Conservation (phyloP, 768 basidiomycete species). For the Scleroderma bovista region DNA sequence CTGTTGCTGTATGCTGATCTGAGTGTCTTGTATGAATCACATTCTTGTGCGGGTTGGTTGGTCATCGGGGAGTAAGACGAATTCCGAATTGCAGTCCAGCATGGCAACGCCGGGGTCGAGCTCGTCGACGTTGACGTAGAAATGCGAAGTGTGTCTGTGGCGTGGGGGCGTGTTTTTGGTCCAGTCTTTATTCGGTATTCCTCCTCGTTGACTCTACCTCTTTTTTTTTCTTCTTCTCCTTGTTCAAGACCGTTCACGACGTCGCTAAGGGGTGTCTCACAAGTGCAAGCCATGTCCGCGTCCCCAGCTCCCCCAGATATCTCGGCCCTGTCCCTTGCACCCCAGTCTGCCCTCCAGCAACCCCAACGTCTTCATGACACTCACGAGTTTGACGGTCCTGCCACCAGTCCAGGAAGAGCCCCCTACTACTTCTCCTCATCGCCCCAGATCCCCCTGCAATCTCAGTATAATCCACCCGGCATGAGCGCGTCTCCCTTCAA, state of each 20-base stretch:
- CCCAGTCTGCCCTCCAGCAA: conserved; percentile 41
- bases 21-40: no score
- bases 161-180: not conserved
- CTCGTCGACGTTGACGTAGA: no score
- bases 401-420: conserved; percentile 42
- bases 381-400: conserved; percentile 76
- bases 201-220: conserved; percentile 21
- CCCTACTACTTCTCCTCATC: conserved; percentile 69
- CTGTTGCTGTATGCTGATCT: conserved; percentile 31
- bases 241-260: conserved; percentile 30
- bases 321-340: conserved; percentile 67
- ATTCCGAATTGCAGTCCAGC: no score
- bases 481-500: conserved; percentile 69
- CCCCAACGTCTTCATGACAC: conserved; percentile 74
- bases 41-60: no score
- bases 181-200: conserved; percentile 2
- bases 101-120: no score
- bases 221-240: conserved; percentile 25
- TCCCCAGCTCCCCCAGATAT: conserved; percentile 78
- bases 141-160: not conserved
- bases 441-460: conserved; percentile 51
- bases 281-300: conserved; percentile 57
- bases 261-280: conserved; percentile 13
- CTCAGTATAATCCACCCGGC: conserved; percentile 44
- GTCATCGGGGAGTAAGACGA: no score